phyloP scores from a whole-genome alignment of 108 stramenopile genomes.

The Cyclotella sp. region DNA sequence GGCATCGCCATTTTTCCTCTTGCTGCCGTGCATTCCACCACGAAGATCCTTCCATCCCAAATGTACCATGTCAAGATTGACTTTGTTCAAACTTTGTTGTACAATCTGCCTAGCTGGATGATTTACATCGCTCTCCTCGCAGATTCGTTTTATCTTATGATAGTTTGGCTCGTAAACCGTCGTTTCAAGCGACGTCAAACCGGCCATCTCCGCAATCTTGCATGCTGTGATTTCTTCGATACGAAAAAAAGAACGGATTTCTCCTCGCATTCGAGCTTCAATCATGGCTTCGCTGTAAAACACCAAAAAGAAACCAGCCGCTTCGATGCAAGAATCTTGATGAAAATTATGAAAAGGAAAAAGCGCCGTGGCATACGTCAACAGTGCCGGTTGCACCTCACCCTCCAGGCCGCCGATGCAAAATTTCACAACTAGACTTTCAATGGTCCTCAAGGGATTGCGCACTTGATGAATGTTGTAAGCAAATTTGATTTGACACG shows the following conservation, averaged over 20 bases:
- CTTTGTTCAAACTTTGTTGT: conserved; percentile 36
- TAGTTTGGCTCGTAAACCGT: conserved; percentile 57
- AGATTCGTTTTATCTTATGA: conserved; percentile 28
- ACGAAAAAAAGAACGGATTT: conserved; percentile 43
- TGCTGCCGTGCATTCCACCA: conserved; percentile 58
- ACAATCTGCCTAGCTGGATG: conserved; percentile 25
- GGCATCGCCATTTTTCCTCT: conserved; percentile 37
- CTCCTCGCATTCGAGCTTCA: conserved; percentile 37
- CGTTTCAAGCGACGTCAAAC: conserved; percentile 44
- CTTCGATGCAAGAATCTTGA: conserved; percentile 55
- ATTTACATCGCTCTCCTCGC: conserved; percentile 8
- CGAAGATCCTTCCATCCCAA: conserved; percentile 60
- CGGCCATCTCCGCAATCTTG: conserved; percentile 58
- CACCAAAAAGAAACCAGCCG: conserved; percentile 48
- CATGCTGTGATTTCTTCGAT: conserved; percentile 56
- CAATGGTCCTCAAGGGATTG: conserved; percentile 55
- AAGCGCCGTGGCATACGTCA: conserved; percentile 38
- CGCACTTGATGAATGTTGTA: conserved; percentile 59
- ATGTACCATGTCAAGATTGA: conserved; percentile 31
- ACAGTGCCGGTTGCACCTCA: conserved; percentile 39
- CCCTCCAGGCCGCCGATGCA: conserved; percentile 55
- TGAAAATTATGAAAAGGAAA: conserved; percentile 47
- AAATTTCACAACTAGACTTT: conserved; percentile 57
- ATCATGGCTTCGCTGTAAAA: conserved; percentile 47
- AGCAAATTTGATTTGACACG: conserved; percentile 30